Percentiles rank a stretch among this genome's conserved stretches.
These are phyloP conservation scores for Zopfia rhizophila DNA, from an alignment of 2,329 filamentous ascomycete genomes.

Conservation along the genomic window DNA sequence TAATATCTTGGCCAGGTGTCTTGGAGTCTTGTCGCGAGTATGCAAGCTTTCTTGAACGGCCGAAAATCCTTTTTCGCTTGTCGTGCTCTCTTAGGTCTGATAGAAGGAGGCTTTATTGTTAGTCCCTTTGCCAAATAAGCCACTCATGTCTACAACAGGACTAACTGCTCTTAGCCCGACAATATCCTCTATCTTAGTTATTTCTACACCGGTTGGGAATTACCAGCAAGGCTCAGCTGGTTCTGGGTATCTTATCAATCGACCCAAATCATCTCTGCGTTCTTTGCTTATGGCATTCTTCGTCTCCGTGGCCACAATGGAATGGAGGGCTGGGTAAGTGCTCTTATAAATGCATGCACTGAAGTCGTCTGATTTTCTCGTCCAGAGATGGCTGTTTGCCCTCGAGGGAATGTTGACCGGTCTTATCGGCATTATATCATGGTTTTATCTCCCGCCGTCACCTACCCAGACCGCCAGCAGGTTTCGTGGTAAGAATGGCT, in stretches of 20 bases:
- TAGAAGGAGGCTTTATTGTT: constrained; percentile 65
- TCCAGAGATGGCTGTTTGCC: constrained; percentile 62
- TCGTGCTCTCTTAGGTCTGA: constrained; percentile 56
- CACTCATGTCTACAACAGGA: neutral
- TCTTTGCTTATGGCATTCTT: constrained; percentile 66
- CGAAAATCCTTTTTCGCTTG: constrained; percentile 56
- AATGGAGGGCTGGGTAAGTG: constrained; percentile 60
- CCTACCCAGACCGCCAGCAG: constrained; percentile 72
- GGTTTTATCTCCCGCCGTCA: constrained; percentile 56
- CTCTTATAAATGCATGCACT: no score
- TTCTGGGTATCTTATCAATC: constrained; percentile 76
- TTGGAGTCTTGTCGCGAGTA: constrained; percentile 64
- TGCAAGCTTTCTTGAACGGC: constrained; percentile 75
- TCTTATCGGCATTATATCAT: constrained; percentile 48
- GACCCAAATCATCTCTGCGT: constrained; percentile 66
- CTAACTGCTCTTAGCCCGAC: constrained; percentile 64
- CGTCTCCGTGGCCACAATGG: constrained; percentile 61
- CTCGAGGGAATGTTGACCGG: constrained; percentile 52
- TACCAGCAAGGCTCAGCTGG: constrained; percentile 72
- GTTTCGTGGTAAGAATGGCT: constrained; percentile 70
- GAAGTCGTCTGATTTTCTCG: neutral
- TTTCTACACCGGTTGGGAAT: constrained; percentile 77
- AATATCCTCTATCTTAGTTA: constrained; percentile 76
- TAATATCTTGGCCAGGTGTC: constrained; percentile 40
- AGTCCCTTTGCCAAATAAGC: no score